Evolutionary conservation across 208 protist genomes (phyloP).

Genomic region (Acanthamoeba royreba): DNA sequence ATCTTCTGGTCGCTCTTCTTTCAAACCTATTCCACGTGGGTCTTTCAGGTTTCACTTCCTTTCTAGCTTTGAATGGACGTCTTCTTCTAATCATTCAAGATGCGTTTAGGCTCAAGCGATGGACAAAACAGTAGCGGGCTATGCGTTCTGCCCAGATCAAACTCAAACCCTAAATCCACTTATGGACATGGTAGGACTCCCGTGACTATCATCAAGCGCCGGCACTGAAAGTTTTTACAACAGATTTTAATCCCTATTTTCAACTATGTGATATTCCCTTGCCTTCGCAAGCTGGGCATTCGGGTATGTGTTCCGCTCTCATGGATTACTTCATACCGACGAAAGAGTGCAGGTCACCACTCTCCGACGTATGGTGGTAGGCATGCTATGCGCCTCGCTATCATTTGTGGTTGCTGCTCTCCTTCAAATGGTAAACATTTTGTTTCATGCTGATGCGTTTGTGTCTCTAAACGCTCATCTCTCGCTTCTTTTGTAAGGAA

Average conservation of each 20-base stretch:
- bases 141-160: constrained; percentile 48
- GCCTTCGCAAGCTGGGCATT: background rate
- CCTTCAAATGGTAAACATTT: constrained; percentile 51
- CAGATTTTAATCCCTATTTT: constrained; percentile 62
- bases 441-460: background rate
- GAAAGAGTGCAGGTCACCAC: constrained; percentile 55
- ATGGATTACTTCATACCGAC: too few relatives aligned
- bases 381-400: constrained; percentile 57
- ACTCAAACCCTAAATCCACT: constrained; percentile 66
- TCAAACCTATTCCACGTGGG: constrained; percentile 40
- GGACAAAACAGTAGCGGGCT: background rate
- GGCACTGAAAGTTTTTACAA: background rate
- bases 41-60: constrained; percentile 25
- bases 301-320: background rate
- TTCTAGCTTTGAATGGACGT: constrained; percentile 55
- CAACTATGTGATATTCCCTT: constrained; percentile 54
- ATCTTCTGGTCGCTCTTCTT: constrained; percentile 55
- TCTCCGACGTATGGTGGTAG: constrained; percentile 53
- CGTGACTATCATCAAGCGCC: too few relatives aligned
- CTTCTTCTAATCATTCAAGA: too few relatives aligned
- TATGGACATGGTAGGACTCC: constrained; percentile 47
- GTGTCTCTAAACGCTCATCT: background rate
- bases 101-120: background rate
- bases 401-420: constrained; percentile 60
- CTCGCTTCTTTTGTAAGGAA: background rate